Evolutionary conservation across 1,284 basidiomycete species (phyloP), one percentile per base, ranked within the genome.

Genomic region (Malassezia vespertilionis): DNA sequence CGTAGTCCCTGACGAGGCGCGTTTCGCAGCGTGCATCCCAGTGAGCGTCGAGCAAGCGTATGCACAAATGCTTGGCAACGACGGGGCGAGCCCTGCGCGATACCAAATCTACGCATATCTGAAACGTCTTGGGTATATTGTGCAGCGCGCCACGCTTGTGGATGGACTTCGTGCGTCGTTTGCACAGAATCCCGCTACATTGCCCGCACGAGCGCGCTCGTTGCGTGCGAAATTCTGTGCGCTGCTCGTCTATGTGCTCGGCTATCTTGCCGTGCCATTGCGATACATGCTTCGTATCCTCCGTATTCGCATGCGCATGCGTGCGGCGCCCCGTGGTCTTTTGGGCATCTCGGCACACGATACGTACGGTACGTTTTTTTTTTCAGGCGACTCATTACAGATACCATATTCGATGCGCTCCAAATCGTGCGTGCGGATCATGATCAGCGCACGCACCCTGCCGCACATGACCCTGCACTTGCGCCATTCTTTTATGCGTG

Each of bases 81-180:
- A 86, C 43, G 80, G 79, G 21, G 68, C 90, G 26, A 84, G 82
- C 0, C 73, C 86, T 55, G 87, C 93, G 63, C 77, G 80, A 40
- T 90, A 91, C 67, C 86, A 91, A 76, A 84, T 91, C 14, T 96
- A 86, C 64, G 80, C 90, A 0, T 90, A 91, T 68, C 76, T 96
- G 20, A 87, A 84, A 63, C 80, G 91, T 9, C 75, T 96, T 21
- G 91, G 91, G 9, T 97, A 93, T 72, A 79, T 82, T 3, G 80
- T 96, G 5, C 86, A 81, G 37, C 78, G 90, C 17, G 75, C 83
- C 1, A 57, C 15, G 10, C 39, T 60, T 6, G 47, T 59, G 0
- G 66, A 69, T 26, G 44, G 46, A 1, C 30, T 58, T 1, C 52
- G 61, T 8, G 45, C 56, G 1, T 14, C 9, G 18, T 32, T 17